phyloP scores from a whole-genome alignment of 164 flowering plant species.

The Berberis vulgaris region DNA sequence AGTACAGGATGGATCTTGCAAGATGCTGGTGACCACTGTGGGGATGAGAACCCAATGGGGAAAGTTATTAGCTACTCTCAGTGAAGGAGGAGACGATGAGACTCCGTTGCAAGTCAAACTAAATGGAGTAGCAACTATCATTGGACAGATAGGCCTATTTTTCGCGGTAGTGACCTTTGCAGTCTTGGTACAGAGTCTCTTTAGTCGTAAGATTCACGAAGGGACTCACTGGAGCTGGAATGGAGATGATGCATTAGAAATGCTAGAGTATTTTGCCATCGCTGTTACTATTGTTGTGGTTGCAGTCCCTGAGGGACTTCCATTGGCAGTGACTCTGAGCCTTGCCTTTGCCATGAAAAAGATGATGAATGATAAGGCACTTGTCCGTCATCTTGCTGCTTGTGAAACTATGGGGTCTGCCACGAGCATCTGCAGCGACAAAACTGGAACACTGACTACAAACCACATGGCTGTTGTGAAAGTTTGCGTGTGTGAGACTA shows the following conservation, averaged over 20 bases:
- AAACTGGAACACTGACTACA: constrained; percentile 5
- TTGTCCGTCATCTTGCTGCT: constrained; percentile 3
- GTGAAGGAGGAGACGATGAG: constrained; percentile 58
- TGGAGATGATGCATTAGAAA: background rate
- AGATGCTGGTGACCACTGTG: background rate
- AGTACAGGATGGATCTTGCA: background rate
- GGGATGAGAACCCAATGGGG: background rate
- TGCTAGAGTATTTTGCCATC: constrained; percentile 3
- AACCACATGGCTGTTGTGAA: constrained; percentile 2
- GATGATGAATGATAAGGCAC: constrained; percentile 10
- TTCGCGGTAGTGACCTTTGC: constrained; percentile 91
- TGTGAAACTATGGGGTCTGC: constrained; percentile 9
- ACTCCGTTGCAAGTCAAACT: constrained; percentile 68
- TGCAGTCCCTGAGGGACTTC: background rate
- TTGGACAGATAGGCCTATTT: constrained; percentile 83
- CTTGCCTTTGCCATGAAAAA: constrained; percentile 9
- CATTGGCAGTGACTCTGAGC: background rate
- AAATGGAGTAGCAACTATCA: constrained; percentile 89
- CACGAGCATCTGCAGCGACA: constrained; percentile 2
- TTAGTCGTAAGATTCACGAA: constrained; percentile 46
- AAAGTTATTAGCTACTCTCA: constrained; percentile 75
- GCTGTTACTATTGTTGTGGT: background rate
- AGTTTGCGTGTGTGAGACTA: background rate
- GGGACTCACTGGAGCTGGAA: constrained; percentile 56
- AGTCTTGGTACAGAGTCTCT: constrained; percentile 68